Base-by-base conservation (phyloP, 257 asterid species). In the Prunella vulgaris region DNA sequence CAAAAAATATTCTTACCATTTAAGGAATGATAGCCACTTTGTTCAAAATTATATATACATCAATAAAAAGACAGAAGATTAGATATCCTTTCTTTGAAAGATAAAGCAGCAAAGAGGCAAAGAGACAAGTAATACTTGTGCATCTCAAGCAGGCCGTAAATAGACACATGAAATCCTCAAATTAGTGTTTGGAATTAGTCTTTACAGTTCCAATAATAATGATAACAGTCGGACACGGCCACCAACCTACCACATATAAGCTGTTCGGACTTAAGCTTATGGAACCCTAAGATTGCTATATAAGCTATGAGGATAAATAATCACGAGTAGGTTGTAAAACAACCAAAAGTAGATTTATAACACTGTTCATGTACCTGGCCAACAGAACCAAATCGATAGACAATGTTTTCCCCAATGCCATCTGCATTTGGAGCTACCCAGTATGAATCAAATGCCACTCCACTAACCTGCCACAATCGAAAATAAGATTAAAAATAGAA, bases 321-420 rank as follows among this genome's bases (percentile, higher is more conserved):
- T 17, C 27, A 56, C 15, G 24, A 27, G 32, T 66, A 20, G 22
- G 27, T 14, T 46, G 18, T 5, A 13, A n/a, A 46, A 64, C 56
- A 46, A 64, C 56, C 69, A 57, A 30, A 14, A 54, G 27, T 38
- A 74, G 60, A 72, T 21, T 22, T 68, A 40, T 10, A 22, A 42
- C 25, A 74, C 10, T 24, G 61, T 25, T 60, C n/a, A 25, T 25
- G 51, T 87, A 94, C 99, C 98, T 94, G 99, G 60, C 96, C 99
- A 82, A 94, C 98, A 49, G 99, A 91, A 66, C 99, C 98, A 76
- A 94, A 92, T 33, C 99, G 98, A 74, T 94, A 94, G 22, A 94
- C 99, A 3, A 82, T 70, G 77, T 78, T 89, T 84, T 94, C 98
- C 15, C 86, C 92, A 32, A 88, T 74, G 61, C 93, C 93, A 63